Evolutionary conservation across 257 asterid species (phyloP).

Genomic region (Eustoma russellianum): DNA sequence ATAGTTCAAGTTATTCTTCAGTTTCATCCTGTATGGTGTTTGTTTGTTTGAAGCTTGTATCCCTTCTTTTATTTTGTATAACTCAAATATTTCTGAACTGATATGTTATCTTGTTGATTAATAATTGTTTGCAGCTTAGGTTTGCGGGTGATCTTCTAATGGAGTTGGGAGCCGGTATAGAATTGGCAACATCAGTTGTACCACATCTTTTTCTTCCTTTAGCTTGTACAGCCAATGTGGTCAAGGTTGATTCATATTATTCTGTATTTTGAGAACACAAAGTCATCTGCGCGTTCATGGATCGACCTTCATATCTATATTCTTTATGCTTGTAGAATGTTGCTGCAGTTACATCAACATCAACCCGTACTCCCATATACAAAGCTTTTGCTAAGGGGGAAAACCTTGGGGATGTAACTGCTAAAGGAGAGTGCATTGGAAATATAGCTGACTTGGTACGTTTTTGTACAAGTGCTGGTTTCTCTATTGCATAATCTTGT

Average conservation of each 20-base stretch:
- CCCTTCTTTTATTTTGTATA: not conserved
- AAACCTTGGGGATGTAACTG: conserved; percentile 97
- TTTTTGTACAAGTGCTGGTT: conserved; percentile 7
- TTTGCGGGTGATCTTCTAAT: conserved; percentile 85
- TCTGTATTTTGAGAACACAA: no score
- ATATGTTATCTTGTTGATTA: not conserved
- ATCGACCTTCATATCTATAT: no score
- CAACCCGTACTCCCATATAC: conserved; percentile 97
- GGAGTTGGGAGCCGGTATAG: conserved; percentile 96
- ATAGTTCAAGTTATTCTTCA: no score
- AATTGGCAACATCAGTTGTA: conserved; percentile 75
- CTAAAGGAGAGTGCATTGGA: conserved; percentile 95
- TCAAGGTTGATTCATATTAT: conserved; percentile 38
- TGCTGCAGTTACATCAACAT: conserved; percentile 90
- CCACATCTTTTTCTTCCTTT: conserved; percentile 90
- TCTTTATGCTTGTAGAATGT: conserved; percentile 54
- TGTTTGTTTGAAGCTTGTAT: not conserved
- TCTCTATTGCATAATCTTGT: conserved; percentile 1
- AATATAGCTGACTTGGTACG: conserved; percentile 92
- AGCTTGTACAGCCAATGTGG: conserved; percentile 97
- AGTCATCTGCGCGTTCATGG: no score
- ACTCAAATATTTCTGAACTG: not conserved
- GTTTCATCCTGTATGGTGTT: not conserved
- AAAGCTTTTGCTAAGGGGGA: conserved; percentile 98
- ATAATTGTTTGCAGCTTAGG: conserved; percentile 53